phyloP scores from a whole-genome alignment of 1,284 basidiomycete genomes.

The Leccinum brunneo-olivaceum region DNA sequence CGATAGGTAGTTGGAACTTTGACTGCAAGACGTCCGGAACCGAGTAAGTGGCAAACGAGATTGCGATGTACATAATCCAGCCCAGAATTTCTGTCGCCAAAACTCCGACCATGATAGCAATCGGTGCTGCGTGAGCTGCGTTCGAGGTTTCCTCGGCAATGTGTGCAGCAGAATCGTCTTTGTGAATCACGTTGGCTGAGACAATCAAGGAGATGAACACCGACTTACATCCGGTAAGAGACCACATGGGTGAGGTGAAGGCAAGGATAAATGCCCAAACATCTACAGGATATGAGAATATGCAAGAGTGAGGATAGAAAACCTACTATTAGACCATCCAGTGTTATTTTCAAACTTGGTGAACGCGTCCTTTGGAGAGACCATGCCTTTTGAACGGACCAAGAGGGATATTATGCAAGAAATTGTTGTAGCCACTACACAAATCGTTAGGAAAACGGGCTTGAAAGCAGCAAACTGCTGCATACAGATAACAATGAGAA shows the following conservation, averaged over 20 bases:
- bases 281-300: constrained; percentile 32
- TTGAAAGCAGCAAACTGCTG: constrained; percentile 24
- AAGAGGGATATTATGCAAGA: constrained; percentile 49
- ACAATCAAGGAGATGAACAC: background rate
- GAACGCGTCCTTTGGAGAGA: constrained; percentile 57
- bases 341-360: constrained; percentile 62
- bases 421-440: constrained; percentile 46
- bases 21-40: constrained; percentile 42
- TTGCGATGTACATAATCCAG: constrained; percentile 55
- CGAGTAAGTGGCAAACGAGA: constrained; percentile 53
- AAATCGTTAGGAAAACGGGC: background rate
- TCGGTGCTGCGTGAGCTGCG: constrained; percentile 59
- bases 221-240: constrained; percentile 19
- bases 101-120: constrained; percentile 67
- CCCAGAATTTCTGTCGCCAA: constrained; percentile 50
- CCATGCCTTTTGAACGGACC: constrained; percentile 45
- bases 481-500: constrained; percentile 52
- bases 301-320: background rate
- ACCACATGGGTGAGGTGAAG: constrained; percentile 23
- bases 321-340: constrained; percentile 55
- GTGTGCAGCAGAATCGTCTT: constrained; percentile 59
- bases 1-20: constrained; percentile 54
- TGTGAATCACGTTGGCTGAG: background rate
- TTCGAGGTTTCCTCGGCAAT: constrained; percentile 66
- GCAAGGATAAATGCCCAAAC: constrained; percentile 20